Evolutionary conservation across 768 basidiomycete genomes (phyloP).

Genomic region (Neoboletus magnificus): DNA sequence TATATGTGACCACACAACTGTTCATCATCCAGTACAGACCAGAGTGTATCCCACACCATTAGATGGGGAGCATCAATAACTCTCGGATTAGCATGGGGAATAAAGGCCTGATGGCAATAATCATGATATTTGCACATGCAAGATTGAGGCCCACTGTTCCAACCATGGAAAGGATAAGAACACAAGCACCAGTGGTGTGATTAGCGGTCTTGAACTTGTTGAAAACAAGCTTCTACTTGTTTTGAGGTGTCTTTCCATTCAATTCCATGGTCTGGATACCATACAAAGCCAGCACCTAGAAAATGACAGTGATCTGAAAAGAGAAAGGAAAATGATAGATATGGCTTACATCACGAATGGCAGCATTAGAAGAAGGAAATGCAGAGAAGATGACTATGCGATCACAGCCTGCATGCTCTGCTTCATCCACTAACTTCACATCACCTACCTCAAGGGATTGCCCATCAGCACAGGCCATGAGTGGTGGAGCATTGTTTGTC

Average conservation of each 20-base stretch:
- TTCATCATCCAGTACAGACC: constrained; percentile 13
- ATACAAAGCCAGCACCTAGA: neutral
- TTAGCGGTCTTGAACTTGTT: constrained; percentile 3
- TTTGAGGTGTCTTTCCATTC: neutral
- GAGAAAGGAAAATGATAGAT: neutral
- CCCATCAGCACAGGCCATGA: no score
- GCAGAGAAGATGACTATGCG: neutral
- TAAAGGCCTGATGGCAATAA: no score
- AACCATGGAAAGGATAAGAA: constrained; percentile 17
- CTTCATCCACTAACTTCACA: no score
- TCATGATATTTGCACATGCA: neutral
- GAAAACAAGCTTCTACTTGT: neutral
- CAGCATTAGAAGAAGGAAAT: neutral
- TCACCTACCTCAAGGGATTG: no score
- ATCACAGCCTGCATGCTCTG: neutral
- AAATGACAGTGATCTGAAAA: neutral
- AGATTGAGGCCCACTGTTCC: constrained; percentile 11
- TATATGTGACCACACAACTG: constrained; percentile 19
- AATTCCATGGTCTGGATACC: neutral
- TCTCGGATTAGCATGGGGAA: no score
- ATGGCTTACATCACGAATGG: neutral
- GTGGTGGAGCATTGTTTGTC: no score
- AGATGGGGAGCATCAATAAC: no score
- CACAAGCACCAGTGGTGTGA: neutral
- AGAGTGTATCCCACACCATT: neutral